Evolutionary conservation across 2,329 filamentous ascomycete genomes (phyloP), one percentile per base, ranked within the genome.

Genomic region (Xylariales sp.): DNA sequence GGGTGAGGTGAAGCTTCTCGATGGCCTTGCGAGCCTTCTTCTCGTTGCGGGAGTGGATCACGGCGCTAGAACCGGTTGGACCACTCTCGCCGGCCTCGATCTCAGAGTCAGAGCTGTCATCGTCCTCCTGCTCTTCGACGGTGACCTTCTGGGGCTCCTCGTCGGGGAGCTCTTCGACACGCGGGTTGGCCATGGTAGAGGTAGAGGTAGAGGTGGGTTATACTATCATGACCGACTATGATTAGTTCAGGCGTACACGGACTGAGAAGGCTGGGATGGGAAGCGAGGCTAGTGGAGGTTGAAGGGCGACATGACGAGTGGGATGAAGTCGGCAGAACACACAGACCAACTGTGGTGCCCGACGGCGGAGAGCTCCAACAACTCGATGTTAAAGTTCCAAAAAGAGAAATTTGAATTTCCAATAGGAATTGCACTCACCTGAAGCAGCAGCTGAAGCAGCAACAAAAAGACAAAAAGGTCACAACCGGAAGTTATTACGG

Each of bases 21-120:
- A 99, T 97, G 80, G 94, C 94, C 90, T 99, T 99, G 86, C 96
- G 92, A 78, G 96, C 97, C 91, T 99, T 99, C 93, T 99, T 99
- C 92, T 99, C 96, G 87, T 98, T 98, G 84, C 96, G 94, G 81
- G 93, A 97, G 89, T 98, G 95, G 80, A 99, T 91, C 78, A 96
- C 90, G 80, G 95, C 92, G 73, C 91, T 90, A 79, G 94, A 93
- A 80, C 95, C 96, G 75, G 92, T 91, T 81, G 95, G 93, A 75
- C 81, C 82, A 72, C 81, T 80, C 70, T 89, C 89, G 75, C 86
- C 89, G 71, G 89, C 90, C 82, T 96, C 94, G 77, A 88, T 90
- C 78, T 92, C 92, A 77, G 91, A 92, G 75, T 93, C 91, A 78
- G 89, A 90, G 84, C 88, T 90, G 80, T 87, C 89, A 74, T 83